Evolutionary conservation across 495 filamentous ascomycete species (phyloP), one percentile per base, ranked within the genome.

Genomic region (Penicillium chermesinum): DNA sequence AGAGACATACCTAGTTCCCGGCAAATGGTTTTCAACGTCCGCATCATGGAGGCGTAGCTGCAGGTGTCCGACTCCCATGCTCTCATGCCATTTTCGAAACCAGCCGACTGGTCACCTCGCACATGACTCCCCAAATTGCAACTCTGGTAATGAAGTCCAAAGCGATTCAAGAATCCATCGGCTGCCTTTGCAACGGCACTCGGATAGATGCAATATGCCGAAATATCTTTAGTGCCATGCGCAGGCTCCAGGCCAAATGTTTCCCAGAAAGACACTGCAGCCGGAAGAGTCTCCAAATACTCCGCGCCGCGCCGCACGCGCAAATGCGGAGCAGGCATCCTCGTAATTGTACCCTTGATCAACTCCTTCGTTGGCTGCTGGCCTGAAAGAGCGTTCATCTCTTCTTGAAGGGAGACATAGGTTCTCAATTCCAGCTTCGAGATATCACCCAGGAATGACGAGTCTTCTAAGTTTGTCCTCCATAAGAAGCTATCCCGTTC

Each of bases 211-310:
- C 88, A 94, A 55, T 89, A 81, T 10, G 83, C 81, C 8, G 79
- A 78, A 21, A 96, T 73, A 57, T 95, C 81, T 65, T 96, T 99
- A 1, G 72, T 52, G 1, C 88, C 89, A 61, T 82, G 79, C 25
- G 81, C 78, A 15, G 94, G 93, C 15, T 80, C 83, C 18, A 99
- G 76, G 4, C 88, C 86, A 49, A 97, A 76, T 17, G 84, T 86
- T 53, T 97, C 90, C 94, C 94, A 97, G 57, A 97, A 99, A 0
- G 77, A 61, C 7, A 96, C 61, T 1, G 88, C 85, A 5, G 90
- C 75, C 7, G 91, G 88, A 33, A 95, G 71, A 25, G 95, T 72
- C 30, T 94, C 87, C 30, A 93, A 73, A 42, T 73, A 80, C 5
- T 78, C 80, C 37, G 89, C 86, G 10, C 83, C 82, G 1, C 91